Base-by-base conservation (phyloP, 768 basidiomycete genomes). In the Naematelia encephala region DNA sequence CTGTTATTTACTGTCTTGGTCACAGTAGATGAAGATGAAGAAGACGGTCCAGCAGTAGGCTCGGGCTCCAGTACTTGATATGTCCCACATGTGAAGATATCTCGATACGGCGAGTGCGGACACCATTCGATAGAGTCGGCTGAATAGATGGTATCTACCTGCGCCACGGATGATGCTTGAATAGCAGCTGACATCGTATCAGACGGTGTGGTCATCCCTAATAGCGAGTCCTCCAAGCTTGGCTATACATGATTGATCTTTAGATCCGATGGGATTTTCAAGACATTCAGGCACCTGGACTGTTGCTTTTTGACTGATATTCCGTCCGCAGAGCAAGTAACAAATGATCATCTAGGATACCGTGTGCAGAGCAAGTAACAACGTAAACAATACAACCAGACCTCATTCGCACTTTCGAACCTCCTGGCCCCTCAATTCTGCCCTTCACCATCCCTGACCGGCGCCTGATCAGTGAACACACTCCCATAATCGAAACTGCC, bases 111-210 rank as follows among this genome's bases (percentile, higher is more conserved):
- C 12, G 81, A 80, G 56, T 83, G 83, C 3, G 92, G 93, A 66
- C 90, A 92, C 74, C 92, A 97, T 69, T 98, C 96, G 55, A 91
- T 82, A 11, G 88, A 85, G 76, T 96, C 92, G 21, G 91, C 92
- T 10, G 91, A 91, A 69, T 84, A 86, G n/a, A 80, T 77, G 0
- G 91, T 94, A 76, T 90, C 85, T 66, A 82, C 16, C 19, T 47
- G 34, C 5, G 28, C 13, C 19, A 52, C n/a, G 3, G 51, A 52
- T 3, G 10, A 12, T 13, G 29, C 51, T 52, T 39, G 34, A 39
- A 8, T n/a, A n/a, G n/a, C 34, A 8, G 34, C 34, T 39, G 34
- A 16, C 34, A 39, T 39, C 34, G 8, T 39, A 8, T n/a, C n/a
- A n/a, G n/a, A n/a, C n/a, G n/a, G n/a, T n/a, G n/a, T n/a, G n/a